Percentiles rank a stretch among this genome's conserved stretches.
Evolutionary conservation across 1,139 yeast species (phyloP).

Genomic region (Entelexis sorbosivorans): DNA sequence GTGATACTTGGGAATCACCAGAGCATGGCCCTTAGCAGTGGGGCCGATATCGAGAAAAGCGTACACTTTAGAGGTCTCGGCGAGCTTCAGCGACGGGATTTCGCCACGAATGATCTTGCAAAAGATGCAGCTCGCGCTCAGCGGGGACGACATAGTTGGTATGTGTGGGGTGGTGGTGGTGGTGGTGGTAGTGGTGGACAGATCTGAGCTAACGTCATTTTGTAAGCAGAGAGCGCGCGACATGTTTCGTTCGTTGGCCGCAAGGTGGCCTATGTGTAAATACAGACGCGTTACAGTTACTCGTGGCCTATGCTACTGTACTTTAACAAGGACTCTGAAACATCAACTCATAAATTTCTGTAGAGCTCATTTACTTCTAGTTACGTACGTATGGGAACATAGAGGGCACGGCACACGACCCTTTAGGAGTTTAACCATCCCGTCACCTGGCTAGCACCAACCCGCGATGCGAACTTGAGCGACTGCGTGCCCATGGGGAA

Average conservation of each 20-base stretch:
- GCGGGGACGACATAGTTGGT: slow-evolving; percentile 11
- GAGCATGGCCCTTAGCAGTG: slow-evolving; percentile 73
- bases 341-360: too few relatives aligned
- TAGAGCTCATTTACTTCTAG: background rate
- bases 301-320: too few relatives aligned
- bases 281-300: background rate
- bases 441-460: slow-evolving; percentile 60
- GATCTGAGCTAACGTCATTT: background rate
- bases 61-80: slow-evolving; percentile 67
- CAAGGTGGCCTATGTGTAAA: too few relatives aligned
- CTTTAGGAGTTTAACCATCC: slow-evolving; percentile 33
- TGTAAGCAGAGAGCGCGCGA: background rate
- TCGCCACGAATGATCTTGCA: slow-evolving; percentile 82
- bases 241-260: too few relatives aligned
- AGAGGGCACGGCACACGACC: too few relatives aligned
- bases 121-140: slow-evolving; percentile 52
- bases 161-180: background rate
- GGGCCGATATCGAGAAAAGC: slow-evolving; percentile 92
- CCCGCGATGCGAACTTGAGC: slow-evolving; percentile 66
- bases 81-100: slow-evolving; percentile 78
- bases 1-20: slow-evolving; percentile 82
- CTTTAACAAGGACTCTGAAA: too few relatives aligned
- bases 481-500: slow-evolving; percentile 94
- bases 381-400: background rate
- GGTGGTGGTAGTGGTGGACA: too few relatives aligned